Evolutionary conservation across 2,329 filamentous ascomycete genomes (phyloP), one percentile per base, ranked within the genome.

Genomic region (Drechslerella coelobrocha): DNA sequence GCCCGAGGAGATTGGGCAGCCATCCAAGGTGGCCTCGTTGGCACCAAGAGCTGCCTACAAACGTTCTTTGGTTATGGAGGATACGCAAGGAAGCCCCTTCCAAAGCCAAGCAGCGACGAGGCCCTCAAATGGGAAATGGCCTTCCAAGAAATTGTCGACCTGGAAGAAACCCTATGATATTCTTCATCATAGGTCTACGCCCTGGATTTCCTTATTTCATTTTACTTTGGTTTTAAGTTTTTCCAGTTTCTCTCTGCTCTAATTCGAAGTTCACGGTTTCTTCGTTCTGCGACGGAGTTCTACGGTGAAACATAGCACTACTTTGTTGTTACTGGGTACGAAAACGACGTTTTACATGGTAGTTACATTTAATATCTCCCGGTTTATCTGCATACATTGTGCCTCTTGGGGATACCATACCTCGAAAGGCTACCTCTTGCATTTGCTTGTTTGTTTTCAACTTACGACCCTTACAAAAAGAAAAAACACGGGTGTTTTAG

Each of bases 1-100:
- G 88, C 88, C 76, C 87, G 86, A 77, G 88, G 88, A 29, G 91
- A 95, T 79, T 95, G 90, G 90, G 86, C 88, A 45, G 81, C 93
- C 60, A 94, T 91, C 72, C 92, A 92, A 81, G 83, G 88, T 0
- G 89, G 89, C 48, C 91, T 94, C 75, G 88, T 91, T 0, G 91
- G 90, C n/a, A 94, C 91, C 21, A 95, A 95, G 83, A 86, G 85
- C 74, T 90, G 89, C 9, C 87, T 95, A 75, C 87, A 94, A 81
- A 86, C 82, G 74, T 91, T 91, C 79, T 91, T 86, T 77, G 90
- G 90, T 52, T 95, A 95, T 78, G 91, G 91, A 26, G 89, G 89
- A 2, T 86, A 86, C 78, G 89, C 90, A 3, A 84, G 91, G 69
- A 83, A 84, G 75, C 91, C 91, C 56, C 83, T 92, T 74, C 88